phyloP scores from a whole-genome alignment of 805 yeast species.

The Candida sphagnicola region DNA sequence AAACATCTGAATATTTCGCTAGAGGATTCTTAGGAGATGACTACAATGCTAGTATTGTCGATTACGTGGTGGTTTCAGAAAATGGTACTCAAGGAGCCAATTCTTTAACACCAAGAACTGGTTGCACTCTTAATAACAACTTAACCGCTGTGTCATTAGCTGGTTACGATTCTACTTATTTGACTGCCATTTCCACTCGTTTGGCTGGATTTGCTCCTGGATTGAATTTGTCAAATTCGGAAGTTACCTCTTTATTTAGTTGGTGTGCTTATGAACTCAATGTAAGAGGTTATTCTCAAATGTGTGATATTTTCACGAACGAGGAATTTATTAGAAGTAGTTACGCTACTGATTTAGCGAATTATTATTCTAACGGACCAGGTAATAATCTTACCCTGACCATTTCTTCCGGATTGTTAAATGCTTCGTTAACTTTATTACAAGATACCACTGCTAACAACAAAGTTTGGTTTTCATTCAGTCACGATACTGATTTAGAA shows the following conservation, averaged over 20 bases:
- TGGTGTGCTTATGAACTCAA: slow-evolving; percentile 77
- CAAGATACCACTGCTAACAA: slow-evolving; percentile 38
- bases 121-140: slow-evolving; percentile 24
- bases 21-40: slow-evolving; percentile 54
- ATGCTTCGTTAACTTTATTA: slow-evolving; percentile 48
- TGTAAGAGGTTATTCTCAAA: slow-evolving; percentile 60
- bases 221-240: slow-evolving; percentile 45
- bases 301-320: slow-evolving; percentile 65
- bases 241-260: slow-evolving; percentile 49
- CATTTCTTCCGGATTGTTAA: slow-evolving; percentile 55
- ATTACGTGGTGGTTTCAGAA: slow-evolving; percentile 35
- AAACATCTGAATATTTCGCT: slow-evolving; percentile 53
- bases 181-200: slow-evolving; percentile 53
- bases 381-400: slow-evolving; percentile 57
- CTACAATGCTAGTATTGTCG: slow-evolving; percentile 24
- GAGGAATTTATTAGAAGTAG: slow-evolving; percentile 63
- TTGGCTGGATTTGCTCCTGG: slow-evolving; percentile 54
- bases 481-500: slow-evolving; percentile 70
- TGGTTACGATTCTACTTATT: slow-evolving; percentile 38
- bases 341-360: slow-evolving; percentile 54
- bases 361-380: slow-evolving; percentile 60
- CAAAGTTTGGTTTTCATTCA: slow-evolving; percentile 63
- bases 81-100: slow-evolving; percentile 55
- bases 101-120: slow-evolving; percentile 52
- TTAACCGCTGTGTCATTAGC: slow-evolving; percentile 16